Evolutionary conservation across 169 alveolate genomes (phyloP).

Genomic region (Eimeria zaria): DNA sequence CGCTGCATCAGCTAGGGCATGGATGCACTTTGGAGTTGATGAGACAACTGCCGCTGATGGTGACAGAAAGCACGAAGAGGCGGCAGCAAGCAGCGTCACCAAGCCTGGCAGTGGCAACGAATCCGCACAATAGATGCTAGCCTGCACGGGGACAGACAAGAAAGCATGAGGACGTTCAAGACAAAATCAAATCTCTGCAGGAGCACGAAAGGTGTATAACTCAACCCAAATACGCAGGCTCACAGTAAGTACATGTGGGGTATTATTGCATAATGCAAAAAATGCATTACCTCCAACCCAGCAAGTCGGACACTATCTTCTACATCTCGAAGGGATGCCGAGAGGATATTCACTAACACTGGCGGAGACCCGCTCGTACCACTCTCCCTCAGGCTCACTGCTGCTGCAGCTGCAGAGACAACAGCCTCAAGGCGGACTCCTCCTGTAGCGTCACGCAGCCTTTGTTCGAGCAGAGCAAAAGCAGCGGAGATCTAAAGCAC

Average conservation of each 20-base stretch:
- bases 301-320: slow-evolving; percentile 44
- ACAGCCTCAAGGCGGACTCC: slow-evolving; percentile 71
- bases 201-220: background rate
- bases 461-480: slow-evolving; percentile 39
- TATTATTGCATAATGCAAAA: background rate
- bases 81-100: slow-evolving; percentile 59
- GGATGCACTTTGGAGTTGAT: background rate
- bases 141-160: slow-evolving; percentile 26
- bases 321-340: slow-evolving; percentile 34
- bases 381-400: background rate
- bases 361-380: background rate
- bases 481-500: slow-evolving; percentile 23
- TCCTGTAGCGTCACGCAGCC: slow-evolving; percentile 49
- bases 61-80: slow-evolving; percentile 37
- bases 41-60: slow-evolving; percentile 54
- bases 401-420: slow-evolving; percentile 61
- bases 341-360: slow-evolving; percentile 22
- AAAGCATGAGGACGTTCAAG: background rate
- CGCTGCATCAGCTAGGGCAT: slow-evolving; percentile 54
- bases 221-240: background rate
- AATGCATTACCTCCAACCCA: slow-evolving; percentile 44
- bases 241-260: background rate
- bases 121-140: slow-evolving; percentile 15
- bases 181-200: background rate
- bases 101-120: slow-evolving; percentile 13